These are phyloP conservation scores for Dryadomyces sulphureus DNA, from an alignment of 2,329 filamentous ascomycete genomes.

Conservation along the genomic window DNA sequence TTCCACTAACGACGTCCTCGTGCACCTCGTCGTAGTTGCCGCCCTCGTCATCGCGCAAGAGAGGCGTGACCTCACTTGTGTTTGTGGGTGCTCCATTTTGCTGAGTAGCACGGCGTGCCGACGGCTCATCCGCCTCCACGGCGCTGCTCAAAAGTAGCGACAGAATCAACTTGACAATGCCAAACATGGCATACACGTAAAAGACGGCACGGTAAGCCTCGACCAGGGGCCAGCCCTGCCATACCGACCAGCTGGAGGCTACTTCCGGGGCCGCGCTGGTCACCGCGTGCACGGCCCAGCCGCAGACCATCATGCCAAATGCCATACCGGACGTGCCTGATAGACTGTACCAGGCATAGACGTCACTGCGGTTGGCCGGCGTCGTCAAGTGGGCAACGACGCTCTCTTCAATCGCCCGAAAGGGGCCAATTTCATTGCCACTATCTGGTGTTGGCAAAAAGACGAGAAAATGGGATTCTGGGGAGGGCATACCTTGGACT, in stretches of 20 bases:
- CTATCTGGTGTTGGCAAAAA: slow-evolving; percentile 16
- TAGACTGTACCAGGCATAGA: slow-evolving; percentile 49
- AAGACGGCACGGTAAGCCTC: slow-evolving; percentile 42
- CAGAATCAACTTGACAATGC: slow-evolving; percentile 39
- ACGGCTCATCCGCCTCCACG: slow-evolving; percentile 19
- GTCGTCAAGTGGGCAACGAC: slow-evolving; percentile 40
- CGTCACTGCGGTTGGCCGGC: slow-evolving; percentile 30
- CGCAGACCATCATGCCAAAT: slow-evolving; percentile 41
- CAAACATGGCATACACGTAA: slow-evolving; percentile 39
- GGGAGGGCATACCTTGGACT: slow-evolving; percentile 31
- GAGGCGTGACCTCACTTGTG: background rate
- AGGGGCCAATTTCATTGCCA: slow-evolving; percentile 50
- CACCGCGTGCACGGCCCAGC: slow-evolving; percentile 43
- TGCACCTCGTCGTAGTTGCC: background rate
- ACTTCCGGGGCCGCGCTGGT: slow-evolving; percentile 2
- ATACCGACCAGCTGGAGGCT: slow-evolving; percentile 13
- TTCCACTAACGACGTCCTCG: background rate
- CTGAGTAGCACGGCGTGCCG: background rate
- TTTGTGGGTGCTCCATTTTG: background rate
- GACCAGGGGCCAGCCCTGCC: slow-evolving; percentile 20
- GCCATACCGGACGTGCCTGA: slow-evolving; percentile 45
- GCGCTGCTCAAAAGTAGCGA: slow-evolving; percentile 28
- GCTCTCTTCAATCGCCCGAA: slow-evolving; percentile 47
- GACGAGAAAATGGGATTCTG: too few species aligned
- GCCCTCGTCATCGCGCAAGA: background rate